Conservation (phyloP, 305 asterid genomes). For the Fraxinus angustifolia region DNA sequence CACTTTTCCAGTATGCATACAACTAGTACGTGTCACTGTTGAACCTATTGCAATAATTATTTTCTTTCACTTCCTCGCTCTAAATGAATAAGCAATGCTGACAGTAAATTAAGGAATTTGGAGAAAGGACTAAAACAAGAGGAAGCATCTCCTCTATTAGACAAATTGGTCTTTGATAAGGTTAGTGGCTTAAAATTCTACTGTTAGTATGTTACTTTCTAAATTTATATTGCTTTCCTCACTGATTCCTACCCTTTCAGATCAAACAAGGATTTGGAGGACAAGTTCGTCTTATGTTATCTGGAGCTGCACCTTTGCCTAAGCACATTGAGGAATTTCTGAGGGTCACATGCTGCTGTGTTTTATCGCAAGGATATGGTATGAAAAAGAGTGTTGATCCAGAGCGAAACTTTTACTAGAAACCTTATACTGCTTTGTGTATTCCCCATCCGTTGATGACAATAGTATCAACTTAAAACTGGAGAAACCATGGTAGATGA, state of each 20-base stretch:
- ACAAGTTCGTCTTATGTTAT: conserved; percentile 76
- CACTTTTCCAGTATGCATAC: conserved; percentile 66
- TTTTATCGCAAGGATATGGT: conserved; percentile 88
- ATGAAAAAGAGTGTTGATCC: conserved; percentile 6
- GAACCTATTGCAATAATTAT: background rate
- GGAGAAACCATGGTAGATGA: background rate
- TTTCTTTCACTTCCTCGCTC: background rate
- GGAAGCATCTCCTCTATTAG: conserved; percentile 80
- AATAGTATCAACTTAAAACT: background rate
- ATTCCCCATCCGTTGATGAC: background rate
- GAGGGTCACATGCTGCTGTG: conserved; percentile 77
- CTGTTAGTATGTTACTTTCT: background rate
- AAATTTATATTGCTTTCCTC: background rate
- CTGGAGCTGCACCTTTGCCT: conserved; percentile 96
- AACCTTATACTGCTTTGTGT: background rate
- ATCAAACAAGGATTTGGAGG: conserved; percentile 90
- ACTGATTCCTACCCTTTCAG: conserved; percentile 28
- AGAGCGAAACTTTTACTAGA: background rate
- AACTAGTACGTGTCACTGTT: conserved; percentile 52
- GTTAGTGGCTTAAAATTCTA: conserved; percentile 27
- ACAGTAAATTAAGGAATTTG: conserved; percentile 79
- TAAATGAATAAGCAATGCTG: background rate
- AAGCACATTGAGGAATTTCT: conserved; percentile 85
- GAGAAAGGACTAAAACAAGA: conserved; percentile 78
- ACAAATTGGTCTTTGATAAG: conserved; percentile 81